Conservation (phyloP, 1,284 basidiomycete genomes). For the Retiboletus fuscus region DNA sequence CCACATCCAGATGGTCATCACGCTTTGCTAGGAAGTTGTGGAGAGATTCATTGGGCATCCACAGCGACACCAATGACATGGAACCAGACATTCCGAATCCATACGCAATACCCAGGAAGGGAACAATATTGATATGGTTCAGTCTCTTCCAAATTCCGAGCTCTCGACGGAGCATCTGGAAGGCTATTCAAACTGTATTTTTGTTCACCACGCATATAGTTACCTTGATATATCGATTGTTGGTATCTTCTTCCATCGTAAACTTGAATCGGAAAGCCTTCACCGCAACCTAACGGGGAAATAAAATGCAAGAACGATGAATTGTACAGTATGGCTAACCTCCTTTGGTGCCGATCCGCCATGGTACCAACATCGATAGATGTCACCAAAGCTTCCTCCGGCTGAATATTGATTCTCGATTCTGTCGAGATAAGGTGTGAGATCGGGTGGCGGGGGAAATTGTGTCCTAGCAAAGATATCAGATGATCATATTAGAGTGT, state of each 20-base stretch:
- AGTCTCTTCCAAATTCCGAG: no score
- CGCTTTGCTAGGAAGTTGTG: neutral
- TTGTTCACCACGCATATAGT: neutral
- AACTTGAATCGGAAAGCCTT: neutral
- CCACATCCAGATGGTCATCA: neutral
- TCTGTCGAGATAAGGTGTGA: conserved; percentile 25
- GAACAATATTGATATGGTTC: neutral
- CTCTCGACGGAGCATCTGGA: neutral
- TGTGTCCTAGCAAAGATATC: neutral
- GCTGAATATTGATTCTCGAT: neutral
- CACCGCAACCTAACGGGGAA: neutral
- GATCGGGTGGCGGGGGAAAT: conserved; percentile 20
- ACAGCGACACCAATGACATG: no score
- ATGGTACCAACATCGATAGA: conserved; percentile 30
- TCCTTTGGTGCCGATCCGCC: neutral
- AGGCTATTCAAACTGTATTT: neutral
- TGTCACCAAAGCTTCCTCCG: conserved; percentile 30
- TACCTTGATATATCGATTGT: neutral
- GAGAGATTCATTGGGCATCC: neutral
- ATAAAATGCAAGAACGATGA: neutral
- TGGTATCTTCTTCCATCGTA: neutral
- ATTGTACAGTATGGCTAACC: conserved; percentile 12
- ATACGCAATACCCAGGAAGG: no score
- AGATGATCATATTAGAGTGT: no score
- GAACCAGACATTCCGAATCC: no score